phyloP scores from a whole-genome alignment of 495 filamentous ascomycete species.

The Hapsidospora chrysogenum region DNA sequence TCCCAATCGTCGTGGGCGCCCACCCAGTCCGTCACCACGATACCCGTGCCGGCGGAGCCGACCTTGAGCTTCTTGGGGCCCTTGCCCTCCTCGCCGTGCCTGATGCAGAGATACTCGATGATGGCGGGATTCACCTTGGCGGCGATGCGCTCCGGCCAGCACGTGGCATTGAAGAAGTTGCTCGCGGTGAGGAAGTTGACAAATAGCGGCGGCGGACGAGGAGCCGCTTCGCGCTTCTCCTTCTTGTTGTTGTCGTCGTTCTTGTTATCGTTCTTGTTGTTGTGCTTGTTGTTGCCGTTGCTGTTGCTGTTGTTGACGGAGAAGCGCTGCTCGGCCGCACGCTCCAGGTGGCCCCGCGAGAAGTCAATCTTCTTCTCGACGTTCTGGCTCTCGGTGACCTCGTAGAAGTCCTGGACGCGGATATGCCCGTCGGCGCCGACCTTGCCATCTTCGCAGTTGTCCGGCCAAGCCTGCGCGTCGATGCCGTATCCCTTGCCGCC shows the following conservation, averaged over 20 bases:
- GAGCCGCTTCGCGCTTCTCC: neutral
- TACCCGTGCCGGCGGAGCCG: slow-evolving; percentile 74
- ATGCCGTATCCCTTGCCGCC: slow-evolving; percentile 60
- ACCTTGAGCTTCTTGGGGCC: slow-evolving; percentile 21
- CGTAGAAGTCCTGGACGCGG: slow-evolving; percentile 91
- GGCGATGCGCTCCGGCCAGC: slow-evolving; percentile 92
- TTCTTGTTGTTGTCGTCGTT: too few species aligned
- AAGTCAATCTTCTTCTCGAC: slow-evolving; percentile 69
- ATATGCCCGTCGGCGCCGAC: slow-evolving; percentile 50
- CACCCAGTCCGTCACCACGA: slow-evolving; percentile 90
- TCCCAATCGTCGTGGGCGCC: slow-evolving; percentile 87
- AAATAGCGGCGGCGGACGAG: slow-evolving; percentile 58
- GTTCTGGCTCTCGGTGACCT: slow-evolving; percentile 56
- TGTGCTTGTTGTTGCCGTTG: slow-evolving; percentile 8
- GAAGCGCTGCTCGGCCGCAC: slow-evolving; percentile 37
- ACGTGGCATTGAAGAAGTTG: slow-evolving; percentile 82
- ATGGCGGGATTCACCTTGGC: slow-evolving; percentile 83
- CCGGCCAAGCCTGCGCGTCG: slow-evolving; percentile 68
- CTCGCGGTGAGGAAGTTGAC: slow-evolving; percentile 82
- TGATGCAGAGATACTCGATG: slow-evolving; percentile 58
- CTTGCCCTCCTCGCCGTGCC: slow-evolving; percentile 35
- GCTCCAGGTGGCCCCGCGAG: slow-evolving; percentile 55
- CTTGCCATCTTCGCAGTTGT: slow-evolving; percentile 67
- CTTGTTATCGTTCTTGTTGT: slow-evolving; percentile 3
- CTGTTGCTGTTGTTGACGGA: slow-evolving; percentile 11